Evolutionary conservation across 345 rosid species (phyloP).

Genomic region (Melaleuca alternifolia): DNA sequence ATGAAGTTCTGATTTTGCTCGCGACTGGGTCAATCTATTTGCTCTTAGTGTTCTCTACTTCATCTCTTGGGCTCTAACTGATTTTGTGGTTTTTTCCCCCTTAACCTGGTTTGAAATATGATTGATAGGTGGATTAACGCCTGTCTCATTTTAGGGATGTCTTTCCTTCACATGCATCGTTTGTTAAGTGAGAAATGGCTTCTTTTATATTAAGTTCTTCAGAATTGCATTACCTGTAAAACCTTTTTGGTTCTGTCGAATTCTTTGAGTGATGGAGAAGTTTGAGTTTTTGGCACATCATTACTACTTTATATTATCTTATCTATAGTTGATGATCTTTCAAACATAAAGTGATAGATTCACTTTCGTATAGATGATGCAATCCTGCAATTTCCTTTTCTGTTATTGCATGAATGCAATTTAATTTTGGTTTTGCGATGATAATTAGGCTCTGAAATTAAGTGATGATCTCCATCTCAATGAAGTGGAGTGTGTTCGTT

Average conservation of each 20-base stretch:
- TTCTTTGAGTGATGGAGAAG: neutral
- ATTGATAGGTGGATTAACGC: neutral
- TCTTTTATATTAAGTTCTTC: neutral
- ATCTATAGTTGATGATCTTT: neutral
- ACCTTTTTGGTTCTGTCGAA: neutral
- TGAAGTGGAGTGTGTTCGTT: constrained; percentile 73
- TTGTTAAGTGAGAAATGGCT: neutral
- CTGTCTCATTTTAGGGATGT: neutral
- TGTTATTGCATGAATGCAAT: neutral
- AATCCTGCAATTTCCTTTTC: neutral
- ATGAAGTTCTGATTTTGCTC: neutral
- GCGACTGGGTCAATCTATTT: neutral
- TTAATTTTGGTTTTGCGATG: neutral
- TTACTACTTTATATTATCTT: neutral
- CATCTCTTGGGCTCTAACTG: neutral
- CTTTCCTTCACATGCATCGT: neutral
- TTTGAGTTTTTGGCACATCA: neutral
- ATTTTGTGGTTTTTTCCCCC: neutral
- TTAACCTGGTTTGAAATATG: neutral
- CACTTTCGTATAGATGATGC: neutral
- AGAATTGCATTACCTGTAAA: neutral
- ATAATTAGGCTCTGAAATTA: constrained; percentile 57
- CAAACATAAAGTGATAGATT: neutral
- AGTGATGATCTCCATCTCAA: constrained; percentile 91
- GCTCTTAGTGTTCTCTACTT: neutral